Evolutionary conservation across 345 rosid species (phyloP).

Genomic region (Trapa bicornis): DNA sequence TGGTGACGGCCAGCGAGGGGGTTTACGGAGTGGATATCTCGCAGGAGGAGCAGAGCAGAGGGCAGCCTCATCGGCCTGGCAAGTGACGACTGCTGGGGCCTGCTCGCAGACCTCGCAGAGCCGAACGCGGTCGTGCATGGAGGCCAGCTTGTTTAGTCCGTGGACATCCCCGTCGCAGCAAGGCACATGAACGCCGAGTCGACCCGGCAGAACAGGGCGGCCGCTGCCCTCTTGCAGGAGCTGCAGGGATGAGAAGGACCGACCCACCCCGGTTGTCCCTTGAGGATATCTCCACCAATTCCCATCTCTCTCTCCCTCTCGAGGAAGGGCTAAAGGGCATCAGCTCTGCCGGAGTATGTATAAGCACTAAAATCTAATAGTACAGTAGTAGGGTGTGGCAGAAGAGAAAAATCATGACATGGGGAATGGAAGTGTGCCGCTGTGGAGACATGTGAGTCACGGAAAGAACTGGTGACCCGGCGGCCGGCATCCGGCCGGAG

Average conservation of each 20-base stretch:
- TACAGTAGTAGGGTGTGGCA: too few relatives aligned
- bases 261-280: slow-evolving; percentile 5
- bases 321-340: too few relatives aligned
- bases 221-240: slow-evolving; percentile 20
- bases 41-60: slow-evolving; percentile 20
- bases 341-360: too few relatives aligned
- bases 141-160: slow-evolving; percentile 13
- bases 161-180: slow-evolving; percentile 22
- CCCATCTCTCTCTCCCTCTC: neutral
- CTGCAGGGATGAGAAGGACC: slow-evolving; percentile 22
- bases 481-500: too few relatives aligned
- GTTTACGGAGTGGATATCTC: slow-evolving; percentile 37
- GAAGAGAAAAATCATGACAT: too few relatives aligned
- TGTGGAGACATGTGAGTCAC: too few relatives aligned
- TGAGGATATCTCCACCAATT: neutral
- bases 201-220: slow-evolving; percentile 24
- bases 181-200: slow-evolving; percentile 30
- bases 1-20: slow-evolving; percentile 31
- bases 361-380: too few relatives aligned
- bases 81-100: slow-evolving; percentile 29
- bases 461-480: too few relatives aligned
- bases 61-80: slow-evolving; percentile 34
- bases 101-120: slow-evolving; percentile 32
- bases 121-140: slow-evolving; percentile 23
- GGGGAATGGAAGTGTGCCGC: too few relatives aligned